Base-by-base conservation (phyloP, 257 asterid genomes). In the Linaria vulgaris region DNA sequence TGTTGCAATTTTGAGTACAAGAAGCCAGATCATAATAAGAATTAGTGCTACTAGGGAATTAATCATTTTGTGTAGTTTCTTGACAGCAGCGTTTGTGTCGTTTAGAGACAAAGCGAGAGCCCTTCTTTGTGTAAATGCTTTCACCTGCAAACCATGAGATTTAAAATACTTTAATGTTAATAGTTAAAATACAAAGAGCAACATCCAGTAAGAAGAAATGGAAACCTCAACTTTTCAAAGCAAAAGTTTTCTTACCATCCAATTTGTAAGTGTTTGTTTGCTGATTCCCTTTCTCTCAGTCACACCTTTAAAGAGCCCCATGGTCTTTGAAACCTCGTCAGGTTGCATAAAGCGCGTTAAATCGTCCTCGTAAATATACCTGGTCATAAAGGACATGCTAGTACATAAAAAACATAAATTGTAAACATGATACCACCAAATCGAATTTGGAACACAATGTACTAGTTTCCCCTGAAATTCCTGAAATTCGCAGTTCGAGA, bases 51-150 rank as follows among this genome's bases (percentile, higher is more conserved):
- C 49, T 59, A 83, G 14, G 25, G 3, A 80, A 9, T 84, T 54
- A 31, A 83, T 78, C 61, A 83, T 75, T 41, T 69, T 68, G 85
- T 76, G 79, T 64, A 83, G 74, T 70, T 81, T 82, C 66, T 78
- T 80, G 56, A 83, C 90, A 39, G 87, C 90, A 6, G 90, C 78
- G 72, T 83, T 83, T 5, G 90, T 83, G 69, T 83, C 90, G 31
- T 72, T 81, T 58, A 80, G 65, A 59, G 86, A 61, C 13, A 25
- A 24, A 4, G 47, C 64, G 21, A 69, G 57, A 16, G 43, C 64
- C 21, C 64, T 59, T 31, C 64, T 16, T 41, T 59, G 52, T 27
- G 52, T 59, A 43, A 59, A 59, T 22, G 52, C 37, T 21, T 41
- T 41, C 5, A 59, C 64, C 64, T 59, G 34, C 64, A 59, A 31